Evolutionary conservation across 2,329 filamentous ascomycete species (phyloP), one percentile per base, ranked within the genome.

Genomic region (Cyanodermella asteris): DNA sequence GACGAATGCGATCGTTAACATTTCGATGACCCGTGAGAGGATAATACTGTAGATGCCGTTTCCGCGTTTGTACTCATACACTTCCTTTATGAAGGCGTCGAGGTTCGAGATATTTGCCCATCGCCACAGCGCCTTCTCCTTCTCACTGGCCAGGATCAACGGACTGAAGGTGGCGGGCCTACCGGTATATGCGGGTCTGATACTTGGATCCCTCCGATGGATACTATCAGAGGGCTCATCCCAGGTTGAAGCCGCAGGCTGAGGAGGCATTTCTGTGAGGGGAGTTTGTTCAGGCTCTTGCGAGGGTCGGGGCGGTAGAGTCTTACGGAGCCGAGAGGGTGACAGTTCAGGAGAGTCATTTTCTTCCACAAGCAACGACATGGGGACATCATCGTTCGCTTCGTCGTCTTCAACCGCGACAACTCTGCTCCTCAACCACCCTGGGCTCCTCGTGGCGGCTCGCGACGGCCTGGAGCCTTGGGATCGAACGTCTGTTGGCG

Each of bases 61-160:
- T 2, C 73, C 74, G 25, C 73, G 56, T 40, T 76, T 91, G 47
- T 91, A 93, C 34, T 74, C 61, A 44, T 93, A 93, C 4, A 91
- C 77, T 33, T 74, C 74, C 28, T 67, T 64, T 41, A 91, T 68
- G 44, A 91, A 93, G 38, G 69, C 72, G 47, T 93, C 82, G 26
- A 93, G 56, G 41, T 91, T 87, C 18, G 76, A 68, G 29, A 87
- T 77, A 40, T 91, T 91, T 27, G 77, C 77, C 76, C 82, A 93
- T 48, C 77, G 65, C 72, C 80, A 93, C 55, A 91, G 66, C 4
- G 82, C 81, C 45, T 72, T 74, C 41, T 84, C 74, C 45, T 69
- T 69, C 1, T 68, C 64, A 38, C 66, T 62, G 15, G 58, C 51
- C 26, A 52, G 44, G 11, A 46, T 44, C 20, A 55, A 34, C 14